These are phyloP conservation scores for Anisodus tanguticus DNA, from an alignment of 257 asterid species.

Conservation along the genomic window DNA sequence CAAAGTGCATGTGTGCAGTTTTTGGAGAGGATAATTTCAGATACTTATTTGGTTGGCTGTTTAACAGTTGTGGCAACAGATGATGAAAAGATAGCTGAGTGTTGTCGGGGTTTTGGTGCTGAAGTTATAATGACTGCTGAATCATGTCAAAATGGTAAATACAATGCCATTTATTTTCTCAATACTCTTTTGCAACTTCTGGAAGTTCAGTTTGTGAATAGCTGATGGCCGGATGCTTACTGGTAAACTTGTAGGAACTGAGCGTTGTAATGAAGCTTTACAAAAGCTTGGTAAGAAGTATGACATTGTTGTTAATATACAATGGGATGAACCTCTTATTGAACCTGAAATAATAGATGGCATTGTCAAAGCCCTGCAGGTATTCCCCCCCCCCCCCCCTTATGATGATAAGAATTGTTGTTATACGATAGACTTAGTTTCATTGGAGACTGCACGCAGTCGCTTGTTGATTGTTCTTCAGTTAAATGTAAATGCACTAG, in stretches of 20 bases:
- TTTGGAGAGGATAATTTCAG: neutral
- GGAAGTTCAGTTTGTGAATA: constrained; percentile 5
- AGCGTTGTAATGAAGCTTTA: constrained; percentile 87
- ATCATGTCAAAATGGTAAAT: constrained; percentile 80
- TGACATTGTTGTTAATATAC: constrained; percentile 87
- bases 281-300: constrained; percentile 68
- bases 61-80: constrained; percentile 89
- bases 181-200: neutral
- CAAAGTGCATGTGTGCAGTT: neutral
- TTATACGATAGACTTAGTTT: neutral
- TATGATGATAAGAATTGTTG: constrained; percentile 11
- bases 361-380: constrained; percentile 85
- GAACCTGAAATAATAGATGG: constrained; percentile 94
- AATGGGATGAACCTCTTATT: constrained; percentile 94
- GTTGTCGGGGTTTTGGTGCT: constrained; percentile 90
- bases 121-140: constrained; percentile 92
- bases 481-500: neutral
- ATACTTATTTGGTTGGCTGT: neutral
- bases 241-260: constrained; percentile 62
- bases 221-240: neutral
- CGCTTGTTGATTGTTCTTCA: neutral
- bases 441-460: neutral
- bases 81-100: constrained; percentile 88
- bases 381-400: constrained; percentile 21
- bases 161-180: neutral